These are phyloP conservation scores for Lodderomyces beijingensis DNA, from an alignment of 1,139 yeast genomes.

Conservation along the genomic window DNA sequence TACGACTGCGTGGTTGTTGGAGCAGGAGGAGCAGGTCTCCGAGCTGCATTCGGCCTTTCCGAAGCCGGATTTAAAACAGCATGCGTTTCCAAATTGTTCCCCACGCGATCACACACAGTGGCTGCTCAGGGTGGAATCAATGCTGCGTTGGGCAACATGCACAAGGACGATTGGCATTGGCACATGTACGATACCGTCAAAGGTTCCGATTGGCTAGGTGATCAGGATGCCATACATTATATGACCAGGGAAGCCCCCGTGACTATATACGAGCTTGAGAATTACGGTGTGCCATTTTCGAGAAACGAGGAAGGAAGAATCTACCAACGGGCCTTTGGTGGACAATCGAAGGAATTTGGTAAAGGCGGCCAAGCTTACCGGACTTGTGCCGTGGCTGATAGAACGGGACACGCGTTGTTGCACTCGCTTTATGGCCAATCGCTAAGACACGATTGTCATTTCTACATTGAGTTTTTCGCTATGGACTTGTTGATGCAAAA, in stretches of 20 bases:
- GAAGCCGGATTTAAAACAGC: constrained; percentile 97
- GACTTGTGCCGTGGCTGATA: constrained; percentile 98
- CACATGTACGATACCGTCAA: constrained; percentile 99
- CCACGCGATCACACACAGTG: constrained; percentile 97
- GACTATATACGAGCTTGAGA: constrained; percentile 93
- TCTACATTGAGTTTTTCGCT: constrained; percentile 96
- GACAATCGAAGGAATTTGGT: constrained; percentile 92
- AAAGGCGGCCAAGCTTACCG: constrained; percentile 99
- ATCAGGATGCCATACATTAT: constrained; percentile 97
- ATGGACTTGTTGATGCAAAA: constrained; percentile 91
- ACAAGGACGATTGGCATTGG: constrained; percentile 98
- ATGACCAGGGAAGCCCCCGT: constrained; percentile 98
- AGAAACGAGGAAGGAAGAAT: constrained; percentile 95
- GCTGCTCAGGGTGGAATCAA: constrained; percentile 99
- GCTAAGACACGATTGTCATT: constrained; percentile 92
- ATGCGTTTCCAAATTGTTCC: constrained; percentile 93
- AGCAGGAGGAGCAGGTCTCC: constrained; percentile 98
- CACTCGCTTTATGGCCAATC: constrained; percentile 97
- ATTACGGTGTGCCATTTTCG: constrained; percentile 96
- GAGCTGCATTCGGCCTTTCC: constrained; percentile 97
- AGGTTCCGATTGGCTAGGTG: constrained; percentile 99
- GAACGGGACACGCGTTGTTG: constrained; percentile 96
- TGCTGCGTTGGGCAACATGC: constrained; percentile 98
- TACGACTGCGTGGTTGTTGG: constrained; percentile 97
- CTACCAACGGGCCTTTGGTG: constrained; percentile 98